A percentile compares a stretch with the other conserved stretches of the same genome.
Conservation (phyloP, 2,329 filamentous ascomycete species). For the Pseudocercospora pini-densiflorae region DNA sequence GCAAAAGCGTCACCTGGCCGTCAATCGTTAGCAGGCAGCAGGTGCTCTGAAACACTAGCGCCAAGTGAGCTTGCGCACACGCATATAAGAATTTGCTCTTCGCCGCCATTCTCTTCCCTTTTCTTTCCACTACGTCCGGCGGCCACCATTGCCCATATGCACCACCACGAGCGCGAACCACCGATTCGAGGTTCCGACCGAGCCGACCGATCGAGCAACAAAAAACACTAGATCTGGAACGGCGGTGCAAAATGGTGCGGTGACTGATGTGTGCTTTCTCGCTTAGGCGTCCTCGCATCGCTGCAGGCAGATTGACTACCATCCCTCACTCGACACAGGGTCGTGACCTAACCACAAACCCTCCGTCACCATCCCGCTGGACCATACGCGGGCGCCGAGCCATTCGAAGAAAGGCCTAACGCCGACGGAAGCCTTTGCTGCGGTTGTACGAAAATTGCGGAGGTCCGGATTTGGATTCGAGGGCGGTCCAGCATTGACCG, state of each 20-base stretch:
- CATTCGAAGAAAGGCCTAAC: background rate
- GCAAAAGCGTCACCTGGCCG: background rate
- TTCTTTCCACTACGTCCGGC: constrained; percentile 6
- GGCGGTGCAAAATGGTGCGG: background rate
- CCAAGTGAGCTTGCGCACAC: background rate
- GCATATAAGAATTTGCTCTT: background rate
- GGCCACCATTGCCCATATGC: background rate
- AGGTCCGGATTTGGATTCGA: background rate
- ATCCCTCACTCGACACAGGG: background rate
- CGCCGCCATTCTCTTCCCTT: background rate
- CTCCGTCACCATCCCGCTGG: background rate
- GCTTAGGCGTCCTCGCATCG: background rate
- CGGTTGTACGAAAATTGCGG: background rate
- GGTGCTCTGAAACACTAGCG: background rate
- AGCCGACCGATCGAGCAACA: background rate
- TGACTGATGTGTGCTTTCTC: constrained; percentile 2
- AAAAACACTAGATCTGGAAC: background rate
- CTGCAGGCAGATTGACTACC: background rate
- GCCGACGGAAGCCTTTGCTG: background rate
- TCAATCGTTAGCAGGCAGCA: background rate
- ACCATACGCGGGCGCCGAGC: background rate
- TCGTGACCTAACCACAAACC: background rate
- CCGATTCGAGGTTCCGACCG: background rate
- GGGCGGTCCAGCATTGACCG: background rate
- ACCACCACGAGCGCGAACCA: background rate